These are phyloP conservation scores for Pisolithus sp. DNA, from an alignment of 768 basidiomycete genomes.

Conservation along the genomic window DNA sequence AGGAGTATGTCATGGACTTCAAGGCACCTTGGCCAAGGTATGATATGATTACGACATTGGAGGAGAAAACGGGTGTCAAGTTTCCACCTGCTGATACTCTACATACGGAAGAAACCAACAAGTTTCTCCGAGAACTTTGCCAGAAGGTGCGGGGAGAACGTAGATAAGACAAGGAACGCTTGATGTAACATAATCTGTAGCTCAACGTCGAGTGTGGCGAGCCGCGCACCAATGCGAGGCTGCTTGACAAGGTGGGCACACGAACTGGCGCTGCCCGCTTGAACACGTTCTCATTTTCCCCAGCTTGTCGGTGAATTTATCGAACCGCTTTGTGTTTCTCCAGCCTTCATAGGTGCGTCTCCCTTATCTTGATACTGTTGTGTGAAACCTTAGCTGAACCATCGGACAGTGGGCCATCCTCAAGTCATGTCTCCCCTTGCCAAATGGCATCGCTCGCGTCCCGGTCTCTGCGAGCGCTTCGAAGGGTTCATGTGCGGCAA, in stretches of 20 bases:
- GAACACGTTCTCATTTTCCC: background rate
- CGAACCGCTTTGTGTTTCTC: conserved; percentile 93
- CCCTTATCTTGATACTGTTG: conserved; percentile 1
- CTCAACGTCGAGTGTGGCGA: conserved; percentile 96
- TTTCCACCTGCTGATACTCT: conserved; percentile 92
- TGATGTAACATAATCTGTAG: conserved; percentile 32
- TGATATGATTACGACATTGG: conserved; percentile 95
- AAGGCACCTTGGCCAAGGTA: conserved; percentile 95
- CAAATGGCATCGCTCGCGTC: conserved; percentile 96
- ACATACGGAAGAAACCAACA: conserved; percentile 81
- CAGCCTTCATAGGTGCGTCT: conserved; percentile 81
- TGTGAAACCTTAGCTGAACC: background rate
- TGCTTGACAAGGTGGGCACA: conserved; percentile 80
- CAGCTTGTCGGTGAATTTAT: conserved; percentile 98
- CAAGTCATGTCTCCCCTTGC: conserved; percentile 99
- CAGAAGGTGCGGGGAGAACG: conserved; percentile 51
- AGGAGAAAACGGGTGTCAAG: conserved; percentile 85
- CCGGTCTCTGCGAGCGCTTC: conserved; percentile 97
- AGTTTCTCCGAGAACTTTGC: conserved; percentile 80
- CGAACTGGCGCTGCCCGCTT: background rate
- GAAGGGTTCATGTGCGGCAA: conserved; percentile 98
- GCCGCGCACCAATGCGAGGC: conserved; percentile 88
- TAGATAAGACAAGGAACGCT: background rate
- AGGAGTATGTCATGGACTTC: conserved; percentile 77
- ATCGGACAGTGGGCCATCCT: conserved; percentile 78